A percentile compares a stretch with the other conserved stretches of the same genome.
These are phyloP conservation scores for Uromyces viciae-fabae DNA, from an alignment of 1,284 basidiomycete genomes.

Conservation along the genomic window DNA sequence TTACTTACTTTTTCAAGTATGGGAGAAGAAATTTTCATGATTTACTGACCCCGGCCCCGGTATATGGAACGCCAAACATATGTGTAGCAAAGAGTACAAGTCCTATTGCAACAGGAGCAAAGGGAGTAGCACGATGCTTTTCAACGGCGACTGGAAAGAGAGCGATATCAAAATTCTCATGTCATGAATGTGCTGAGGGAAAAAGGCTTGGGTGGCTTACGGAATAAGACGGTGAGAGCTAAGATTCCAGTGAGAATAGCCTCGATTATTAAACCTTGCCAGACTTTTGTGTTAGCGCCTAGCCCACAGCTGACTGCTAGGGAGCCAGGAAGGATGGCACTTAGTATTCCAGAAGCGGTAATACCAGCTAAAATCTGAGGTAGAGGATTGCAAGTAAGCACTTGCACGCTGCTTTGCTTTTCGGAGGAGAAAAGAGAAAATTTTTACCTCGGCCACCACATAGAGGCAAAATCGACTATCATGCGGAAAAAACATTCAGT, in stretches of 20 bases:
- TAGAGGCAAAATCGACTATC: slow-evolving; percentile 40
- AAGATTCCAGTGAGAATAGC: slow-evolving; percentile 22
- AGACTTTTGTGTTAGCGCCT: neutral
- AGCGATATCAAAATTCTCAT: neutral
- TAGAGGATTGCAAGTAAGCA: too few species aligned
- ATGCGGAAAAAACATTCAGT: too few species aligned
- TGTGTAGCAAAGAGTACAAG: slow-evolving; percentile 47
- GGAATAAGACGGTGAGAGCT: slow-evolving; percentile 31
- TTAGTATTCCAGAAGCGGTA: slow-evolving; percentile 63
- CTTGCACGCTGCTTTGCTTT: neutral
- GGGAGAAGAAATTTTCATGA: neutral
- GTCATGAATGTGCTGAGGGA: neutral
- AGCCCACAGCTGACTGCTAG: slow-evolving; percentile 59
- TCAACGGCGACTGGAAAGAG: slow-evolving; percentile 46
- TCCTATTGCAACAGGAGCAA: slow-evolving; percentile 47
- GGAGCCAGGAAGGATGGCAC: slow-evolving; percentile 63
- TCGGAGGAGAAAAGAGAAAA: neutral
- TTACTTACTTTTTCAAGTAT: neutral
- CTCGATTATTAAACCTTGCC: slow-evolving; percentile 35
- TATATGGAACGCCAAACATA: slow-evolving; percentile 46
- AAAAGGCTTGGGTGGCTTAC: neutral
- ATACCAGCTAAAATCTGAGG: slow-evolving; percentile 45
- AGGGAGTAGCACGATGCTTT: slow-evolving; percentile 46
- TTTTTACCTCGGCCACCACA: slow-evolving; percentile 28
- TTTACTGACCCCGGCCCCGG: slow-evolving; percentile 47